A percentile compares a stretch with the other conserved stretches of the same genome.
Evolutionary conservation across 768 basidiomycete species (phyloP).

Genomic region (Tubosaeta brunneosetosa): DNA sequence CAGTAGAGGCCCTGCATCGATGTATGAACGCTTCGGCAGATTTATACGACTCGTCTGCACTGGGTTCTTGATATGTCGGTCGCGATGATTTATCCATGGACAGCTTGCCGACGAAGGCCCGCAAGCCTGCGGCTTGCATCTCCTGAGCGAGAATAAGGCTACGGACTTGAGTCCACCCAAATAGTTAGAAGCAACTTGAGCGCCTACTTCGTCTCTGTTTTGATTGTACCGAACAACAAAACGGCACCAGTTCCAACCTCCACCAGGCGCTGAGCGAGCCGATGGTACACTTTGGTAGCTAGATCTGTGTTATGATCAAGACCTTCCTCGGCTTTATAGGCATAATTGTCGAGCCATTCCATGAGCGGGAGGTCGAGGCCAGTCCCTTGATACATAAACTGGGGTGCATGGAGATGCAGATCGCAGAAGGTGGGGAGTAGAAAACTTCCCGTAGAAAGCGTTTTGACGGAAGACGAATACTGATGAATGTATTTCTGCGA

Average conservation of each 20-base stretch:
- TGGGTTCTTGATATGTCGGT: constrained; percentile 65
- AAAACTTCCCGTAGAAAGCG: constrained; percentile 54
- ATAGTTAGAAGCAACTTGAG: not conserved
- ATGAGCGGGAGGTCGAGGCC: constrained; percentile 81
- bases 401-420: constrained; percentile 83
- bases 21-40: constrained; percentile 56
- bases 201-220: constrained; percentile 72
- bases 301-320: constrained; percentile 60
- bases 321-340: constrained; percentile 74
- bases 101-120: constrained; percentile 85
- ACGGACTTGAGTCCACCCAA: not conserved
- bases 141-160: constrained; percentile 75
- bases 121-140: constrained; percentile 67
- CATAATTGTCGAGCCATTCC: constrained; percentile 80
- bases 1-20: constrained; percentile 40
- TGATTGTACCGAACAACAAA: constrained; percentile 80
- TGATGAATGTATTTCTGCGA: constrained; percentile 34
- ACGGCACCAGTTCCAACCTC: constrained; percentile 76
- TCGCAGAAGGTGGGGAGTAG: constrained; percentile 79
- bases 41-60: constrained; percentile 43
- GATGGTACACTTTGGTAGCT: constrained; percentile 62
- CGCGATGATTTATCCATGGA: constrained; percentile 82
- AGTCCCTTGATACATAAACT: constrained; percentile 84
- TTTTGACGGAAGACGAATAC: constrained; percentile 15
- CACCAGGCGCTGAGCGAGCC: constrained; percentile 60